Evolutionary conservation across 768 basidiomycete genomes (phyloP).

Genomic region (Galerina marginata): DNA sequence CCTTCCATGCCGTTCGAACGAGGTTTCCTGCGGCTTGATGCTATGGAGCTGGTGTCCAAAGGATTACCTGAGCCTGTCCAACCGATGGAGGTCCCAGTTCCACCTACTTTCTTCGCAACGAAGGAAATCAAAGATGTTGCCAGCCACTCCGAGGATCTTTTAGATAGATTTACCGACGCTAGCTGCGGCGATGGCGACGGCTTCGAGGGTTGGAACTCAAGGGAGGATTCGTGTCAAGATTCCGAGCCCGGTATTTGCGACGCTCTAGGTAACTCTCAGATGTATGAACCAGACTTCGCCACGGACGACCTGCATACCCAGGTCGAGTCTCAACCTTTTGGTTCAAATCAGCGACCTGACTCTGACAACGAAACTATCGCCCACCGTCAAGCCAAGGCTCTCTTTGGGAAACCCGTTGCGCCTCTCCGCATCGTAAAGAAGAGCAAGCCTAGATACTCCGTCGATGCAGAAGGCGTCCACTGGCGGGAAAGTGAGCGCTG

Average conservation of each 20-base stretch:
- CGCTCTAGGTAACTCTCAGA: slow-evolving; percentile 4
- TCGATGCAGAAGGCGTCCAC: too few species aligned
- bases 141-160: too few species aligned
- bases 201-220: too few species aligned
- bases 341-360: slow-evolving; percentile 3
- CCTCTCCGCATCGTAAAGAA: too few species aligned
- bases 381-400: too few species aligned
- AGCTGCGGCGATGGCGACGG: too few species aligned
- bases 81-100: not conserved
- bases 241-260: not conserved
- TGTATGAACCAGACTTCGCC: slow-evolving; percentile 6
- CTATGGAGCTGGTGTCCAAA: not conserved
- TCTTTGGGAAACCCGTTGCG: too few species aligned
- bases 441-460: too few species aligned
- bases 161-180: too few species aligned
- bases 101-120: too few species aligned
- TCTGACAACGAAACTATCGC: not conserved
- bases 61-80: not conserved
- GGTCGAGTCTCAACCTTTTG: slow-evolving; percentile 11
- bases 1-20: not conserved
- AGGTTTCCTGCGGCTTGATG: not conserved
- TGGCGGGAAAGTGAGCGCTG: not conserved
- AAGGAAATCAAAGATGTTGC: too few species aligned
- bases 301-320: slow-evolving; percentile 13
- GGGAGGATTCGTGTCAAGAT: too few species aligned